A percentile compares a stretch with the other conserved stretches of the same genome.
Conservation (phyloP, 2,329 filamentous ascomycete genomes). For the Scedosporium boydii region DNA sequence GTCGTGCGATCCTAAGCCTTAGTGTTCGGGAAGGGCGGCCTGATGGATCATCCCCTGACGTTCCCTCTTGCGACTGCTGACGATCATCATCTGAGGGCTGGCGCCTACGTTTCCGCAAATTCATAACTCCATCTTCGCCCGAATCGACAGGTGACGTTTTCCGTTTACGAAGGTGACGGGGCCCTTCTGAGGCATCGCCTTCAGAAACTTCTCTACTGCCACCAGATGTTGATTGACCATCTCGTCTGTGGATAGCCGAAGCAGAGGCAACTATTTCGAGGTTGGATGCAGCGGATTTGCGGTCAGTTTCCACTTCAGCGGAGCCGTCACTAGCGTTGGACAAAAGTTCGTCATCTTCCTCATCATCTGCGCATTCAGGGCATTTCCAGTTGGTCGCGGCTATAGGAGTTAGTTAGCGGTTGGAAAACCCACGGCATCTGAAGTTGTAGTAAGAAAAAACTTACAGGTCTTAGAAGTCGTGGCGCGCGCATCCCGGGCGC, state of each 20-base stretch:
- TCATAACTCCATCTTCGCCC: conserved; percentile 42
- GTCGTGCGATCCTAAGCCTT: neutral
- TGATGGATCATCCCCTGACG: conserved; percentile 16
- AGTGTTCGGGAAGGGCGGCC: neutral
- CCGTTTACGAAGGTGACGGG: conserved; percentile 71
- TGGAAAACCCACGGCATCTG: conserved; percentile 21
- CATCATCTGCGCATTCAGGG: conserved; percentile 32
- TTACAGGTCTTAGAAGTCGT: conserved; percentile 1
- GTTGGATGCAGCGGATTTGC: neutral
- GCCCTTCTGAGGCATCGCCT: conserved; percentile 65
- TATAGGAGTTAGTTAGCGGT: neutral
- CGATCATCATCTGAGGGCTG: conserved; percentile 36
- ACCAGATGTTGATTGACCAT: neutral
- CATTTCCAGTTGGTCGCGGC: conserved; percentile 36
- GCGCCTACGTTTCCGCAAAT: conserved; percentile 44
- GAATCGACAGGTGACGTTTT: conserved; percentile 64
- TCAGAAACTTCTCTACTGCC: conserved; percentile 48
- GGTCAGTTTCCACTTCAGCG: neutral
- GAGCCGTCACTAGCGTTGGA: conserved; percentile 2
- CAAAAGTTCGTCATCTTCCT: neutral
- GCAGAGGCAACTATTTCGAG: neutral
- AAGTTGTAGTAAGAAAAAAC: neutral
- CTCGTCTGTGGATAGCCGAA: neutral
- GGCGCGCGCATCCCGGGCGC: conserved; percentile 56
- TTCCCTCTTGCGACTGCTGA: conserved; percentile 23